These are phyloP conservation scores for Lolium perenne DNA, from an alignment of 176 grass and related monocot species.

Conservation along the genomic window DNA sequence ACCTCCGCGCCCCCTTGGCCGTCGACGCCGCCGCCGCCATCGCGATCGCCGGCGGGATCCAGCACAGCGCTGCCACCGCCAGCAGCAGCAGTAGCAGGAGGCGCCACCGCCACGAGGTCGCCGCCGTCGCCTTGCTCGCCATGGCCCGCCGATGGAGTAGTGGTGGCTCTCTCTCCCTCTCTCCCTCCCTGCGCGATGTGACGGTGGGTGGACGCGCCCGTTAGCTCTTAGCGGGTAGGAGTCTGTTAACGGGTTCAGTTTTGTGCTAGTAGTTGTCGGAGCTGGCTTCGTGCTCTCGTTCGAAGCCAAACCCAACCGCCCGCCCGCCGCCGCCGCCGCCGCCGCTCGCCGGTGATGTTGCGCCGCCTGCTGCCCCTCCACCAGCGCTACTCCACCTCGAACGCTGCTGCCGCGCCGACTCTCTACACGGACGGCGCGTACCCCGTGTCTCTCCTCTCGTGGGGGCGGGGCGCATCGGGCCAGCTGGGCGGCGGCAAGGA, in stretches of 20 bases:
- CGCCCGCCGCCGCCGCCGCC: constrained; percentile 23
- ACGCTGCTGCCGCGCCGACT: neutral
- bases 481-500: constrained; percentile 90
- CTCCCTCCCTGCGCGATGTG: too few species aligned
- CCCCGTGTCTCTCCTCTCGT: constrained; percentile 72
- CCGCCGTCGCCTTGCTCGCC: constrained; percentile 52
- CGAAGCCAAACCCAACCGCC: constrained; percentile 24
- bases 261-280: neutral
- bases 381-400: constrained; percentile 49
- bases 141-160: constrained; percentile 18
- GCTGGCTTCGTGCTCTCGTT: neutral
- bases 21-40: constrained; percentile 43
- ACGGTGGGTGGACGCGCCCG: constrained; percentile 30
- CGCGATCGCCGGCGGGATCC: constrained; percentile 62
- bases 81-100: constrained; percentile 44
- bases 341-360: constrained; percentile 55
- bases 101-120: constrained; percentile 60
- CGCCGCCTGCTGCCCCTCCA: constrained; percentile 40
- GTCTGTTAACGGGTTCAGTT: neutral
- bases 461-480: constrained; percentile 87
- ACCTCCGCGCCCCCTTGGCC: constrained; percentile 47
- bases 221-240: constrained; percentile 41
- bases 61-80: constrained; percentile 54
- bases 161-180: neutral
- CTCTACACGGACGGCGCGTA: constrained; percentile 38